Base-by-base conservation (phyloP, 2,329 filamentous ascomycete species). In the Geoglossum cookeanum region DNA sequence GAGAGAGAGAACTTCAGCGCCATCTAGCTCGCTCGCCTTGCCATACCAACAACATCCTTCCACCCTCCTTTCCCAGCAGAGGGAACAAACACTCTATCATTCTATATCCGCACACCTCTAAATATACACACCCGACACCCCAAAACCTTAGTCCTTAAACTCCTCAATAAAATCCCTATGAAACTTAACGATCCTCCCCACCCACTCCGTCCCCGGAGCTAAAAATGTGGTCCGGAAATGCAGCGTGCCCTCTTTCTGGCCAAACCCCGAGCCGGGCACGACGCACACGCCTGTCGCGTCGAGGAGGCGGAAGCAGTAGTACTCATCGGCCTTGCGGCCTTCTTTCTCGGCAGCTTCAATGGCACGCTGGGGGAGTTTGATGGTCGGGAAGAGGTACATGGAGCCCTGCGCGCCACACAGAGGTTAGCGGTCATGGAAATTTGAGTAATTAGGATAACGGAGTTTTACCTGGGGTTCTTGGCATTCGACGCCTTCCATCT, bases 311-410 rank as follows among this genome's bases (percentile, higher is more conserved):
- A 94, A 79, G 72, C 85, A 89, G 77, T 98, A 98, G 74, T 94
- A 95, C 71, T 97, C 91, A 65, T 98, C 92, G 1, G 91, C 73
- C 11, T 77, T 74, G 66, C 85, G 85, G 64, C 81, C 81, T 68
- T 89, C 86, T 60, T 83, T 68, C 64, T 75, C 68, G 37, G 92
- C 92, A 15, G 86, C 87, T 62, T 84, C 83, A 60, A 83, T 71
- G 45, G 89, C 92, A 72, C 87, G 87, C 29, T 72, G 64, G 1
- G 92, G 80, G 29, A 98, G 75, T 37, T 75, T 81, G 72, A 98
- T 94, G 64, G 87, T 92, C 29, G 92, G 92, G 80, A 97, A 98
- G 65, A 98, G 85, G 75, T 98, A 98, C 92, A 98, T 98, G 68
- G 86, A 84, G 60, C 92, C 92, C 78, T 53, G 9, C 5, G 49